These are phyloP conservation scores for Umbellularia californica DNA, from an alignment of 164 flowering plant genomes.

Conservation along the genomic window DNA sequence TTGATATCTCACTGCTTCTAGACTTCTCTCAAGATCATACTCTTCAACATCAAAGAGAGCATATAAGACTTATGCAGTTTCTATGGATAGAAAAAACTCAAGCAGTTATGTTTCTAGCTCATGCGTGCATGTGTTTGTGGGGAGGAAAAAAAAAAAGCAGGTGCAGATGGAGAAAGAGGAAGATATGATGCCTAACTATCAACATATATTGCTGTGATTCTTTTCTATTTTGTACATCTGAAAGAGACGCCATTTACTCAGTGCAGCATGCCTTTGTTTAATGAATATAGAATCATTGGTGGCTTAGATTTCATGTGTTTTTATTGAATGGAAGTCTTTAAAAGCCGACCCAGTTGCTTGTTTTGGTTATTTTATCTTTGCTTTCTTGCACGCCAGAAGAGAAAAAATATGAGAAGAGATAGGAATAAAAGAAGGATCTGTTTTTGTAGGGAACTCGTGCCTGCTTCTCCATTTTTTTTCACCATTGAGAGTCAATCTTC, in stretches of 20 bases:
- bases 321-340: not conserved
- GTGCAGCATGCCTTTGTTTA: too few species aligned
- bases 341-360: not conserved
- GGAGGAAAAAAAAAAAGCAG: not conserved
- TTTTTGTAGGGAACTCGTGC: too few species aligned
- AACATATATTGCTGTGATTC: too few species aligned
- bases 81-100: not conserved
- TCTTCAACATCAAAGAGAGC: not conserved
- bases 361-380: not conserved
- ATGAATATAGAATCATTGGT: too few species aligned
- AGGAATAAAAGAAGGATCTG: too few species aligned
- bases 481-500: too few species aligned
- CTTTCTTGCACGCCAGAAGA: conserved; percentile 3
- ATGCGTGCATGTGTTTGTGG: not conserved
- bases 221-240: too few species aligned
- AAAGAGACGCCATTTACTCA: too few species aligned
- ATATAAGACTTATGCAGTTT: not conserved
- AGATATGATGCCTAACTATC: not conserved
- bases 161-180: not conserved
- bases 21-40: not conserved
- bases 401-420: not conserved
- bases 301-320: not conserved
- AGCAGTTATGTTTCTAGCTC: not conserved
- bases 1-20: not conserved
- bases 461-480: too few species aligned